Percentiles rank a stretch among this genome's conserved stretches.
phyloP scores from a whole-genome alignment of 805 yeast species.

The Candida pseudofarinosa region DNA sequence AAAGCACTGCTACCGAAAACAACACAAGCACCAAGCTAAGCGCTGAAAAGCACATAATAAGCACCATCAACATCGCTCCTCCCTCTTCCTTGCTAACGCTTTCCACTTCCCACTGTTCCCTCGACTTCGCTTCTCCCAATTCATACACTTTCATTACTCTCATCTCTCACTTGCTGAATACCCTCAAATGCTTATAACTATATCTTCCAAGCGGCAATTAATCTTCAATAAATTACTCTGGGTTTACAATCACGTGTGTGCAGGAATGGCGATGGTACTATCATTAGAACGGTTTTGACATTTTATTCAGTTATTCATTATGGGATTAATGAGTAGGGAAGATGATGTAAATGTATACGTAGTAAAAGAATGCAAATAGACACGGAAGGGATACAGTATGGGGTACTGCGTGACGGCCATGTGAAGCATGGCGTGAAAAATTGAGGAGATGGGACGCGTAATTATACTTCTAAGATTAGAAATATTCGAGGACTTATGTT shows the following conservation, averaged over 20 bases:
- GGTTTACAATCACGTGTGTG: background rate
- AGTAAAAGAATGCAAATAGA: no score
- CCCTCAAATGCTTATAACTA: background rate
- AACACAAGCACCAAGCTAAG: conserved; percentile 2
- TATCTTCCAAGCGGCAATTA: background rate
- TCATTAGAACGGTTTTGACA: background rate
- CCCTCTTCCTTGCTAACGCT: background rate
- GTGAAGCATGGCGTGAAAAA: no score
- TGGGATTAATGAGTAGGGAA: no score
- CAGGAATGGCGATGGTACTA: background rate
- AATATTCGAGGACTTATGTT: background rate
- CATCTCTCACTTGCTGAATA: background rate
- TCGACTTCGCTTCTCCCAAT: background rate
- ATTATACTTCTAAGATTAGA: background rate
- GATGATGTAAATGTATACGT: no score
- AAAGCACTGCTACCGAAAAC: conserved; percentile 2
- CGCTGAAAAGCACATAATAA: background rate
- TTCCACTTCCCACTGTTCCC: background rate
- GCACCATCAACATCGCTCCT: conserved; percentile 1
- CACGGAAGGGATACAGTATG: no score
- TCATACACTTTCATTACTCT: background rate
- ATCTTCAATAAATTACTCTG: background rate
- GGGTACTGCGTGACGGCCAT: no score
- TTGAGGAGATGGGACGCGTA: no score
- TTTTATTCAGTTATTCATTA: no score